Conservation (phyloP, 2,329 filamentous ascomycete genomes). For the Anthostomella pinea region DNA sequence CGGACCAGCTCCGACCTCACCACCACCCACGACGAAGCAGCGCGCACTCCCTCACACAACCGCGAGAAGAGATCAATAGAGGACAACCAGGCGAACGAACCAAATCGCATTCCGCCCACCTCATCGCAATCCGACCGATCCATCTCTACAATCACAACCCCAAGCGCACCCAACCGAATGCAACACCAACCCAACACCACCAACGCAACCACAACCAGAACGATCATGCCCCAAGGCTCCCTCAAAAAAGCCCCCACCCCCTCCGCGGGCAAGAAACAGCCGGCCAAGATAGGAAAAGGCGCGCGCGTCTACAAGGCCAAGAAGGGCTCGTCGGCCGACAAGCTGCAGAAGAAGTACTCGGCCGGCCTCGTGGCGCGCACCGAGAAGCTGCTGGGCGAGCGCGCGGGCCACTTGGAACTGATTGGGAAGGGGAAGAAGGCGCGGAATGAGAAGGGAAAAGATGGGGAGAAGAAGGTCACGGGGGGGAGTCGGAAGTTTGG, state of each 20-base stretch:
- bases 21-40: too few species aligned
- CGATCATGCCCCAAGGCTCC: constrained; percentile 53
- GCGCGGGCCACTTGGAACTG: constrained; percentile 58
- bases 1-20: too few species aligned
- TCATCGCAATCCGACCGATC: too few species aligned
- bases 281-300: constrained; percentile 35
- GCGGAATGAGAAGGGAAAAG: constrained; percentile 30
- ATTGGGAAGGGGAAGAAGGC: constrained; percentile 47
- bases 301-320: constrained; percentile 30
- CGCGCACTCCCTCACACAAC: too few species aligned
- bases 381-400: constrained; percentile 56
- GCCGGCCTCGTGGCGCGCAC: constrained; percentile 53
- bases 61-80: too few species aligned
- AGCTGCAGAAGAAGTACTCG: constrained; percentile 53
- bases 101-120: too few species aligned
- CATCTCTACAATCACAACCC: not conserved
- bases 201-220: not conserved
- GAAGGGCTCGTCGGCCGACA: constrained; percentile 42
- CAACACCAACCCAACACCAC: too few species aligned
- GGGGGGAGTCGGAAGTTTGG: constrained; percentile 56
- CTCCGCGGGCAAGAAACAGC: constrained; percentile 46
- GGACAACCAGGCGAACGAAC: too few species aligned
- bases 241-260: constrained; percentile 46
- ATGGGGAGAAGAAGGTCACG: constrained; percentile 29
- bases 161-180: too few species aligned